Percentiles rank a stretch among this genome's conserved stretches.
These are phyloP conservation scores for Sindora glabra DNA, from an alignment of 306 rosid species.

Conservation along the genomic window DNA sequence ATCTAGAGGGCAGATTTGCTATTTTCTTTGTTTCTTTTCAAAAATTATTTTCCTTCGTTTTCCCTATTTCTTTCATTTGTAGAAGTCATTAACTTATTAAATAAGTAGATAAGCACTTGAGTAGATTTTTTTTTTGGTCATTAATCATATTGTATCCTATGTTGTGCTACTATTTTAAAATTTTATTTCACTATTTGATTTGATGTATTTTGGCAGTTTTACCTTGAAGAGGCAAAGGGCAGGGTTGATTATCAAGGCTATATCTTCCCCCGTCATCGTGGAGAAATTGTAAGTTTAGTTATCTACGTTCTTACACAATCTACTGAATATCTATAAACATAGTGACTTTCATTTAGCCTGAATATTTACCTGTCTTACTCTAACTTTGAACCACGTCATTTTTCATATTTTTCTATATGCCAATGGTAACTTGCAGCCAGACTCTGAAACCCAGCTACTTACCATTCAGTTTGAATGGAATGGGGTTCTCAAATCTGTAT, in stretches of 20 bases:
- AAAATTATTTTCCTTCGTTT: not conserved
- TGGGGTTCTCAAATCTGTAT: conserved; percentile 79
- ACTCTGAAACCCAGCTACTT: conserved; percentile 80
- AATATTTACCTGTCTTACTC: not conserved
- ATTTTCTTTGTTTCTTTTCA: not conserved
- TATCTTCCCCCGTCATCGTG: conserved; percentile 71
- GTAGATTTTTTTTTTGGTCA: conserved; percentile 2
- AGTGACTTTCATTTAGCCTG: not conserved
- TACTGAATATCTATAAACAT: not conserved
- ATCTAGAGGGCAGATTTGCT: not conserved
- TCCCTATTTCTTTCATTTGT: not conserved
- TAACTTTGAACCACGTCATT: conserved; percentile 8
- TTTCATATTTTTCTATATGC: conserved; percentile 3
- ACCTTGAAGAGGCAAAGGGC: conserved; percentile 88
- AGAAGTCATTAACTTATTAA: not conserved
- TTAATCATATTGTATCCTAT: not conserved
- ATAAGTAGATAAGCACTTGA: not conserved
- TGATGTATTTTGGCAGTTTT: conserved; percentile 53
- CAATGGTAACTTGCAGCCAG: conserved; percentile 62
- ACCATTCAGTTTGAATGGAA: conserved; percentile 94
- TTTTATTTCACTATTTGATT: not conserved
- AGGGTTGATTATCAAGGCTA: conserved; percentile 91
- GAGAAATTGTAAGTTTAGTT: conserved; percentile 56
- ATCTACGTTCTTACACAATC: not conserved
- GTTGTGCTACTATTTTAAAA: not conserved